A percentile compares a stretch with the other conserved stretches of the same genome.
Conservation (phyloP, 2,329 filamentous ascomycete species). For the Fusarium tjaetaba region DNA sequence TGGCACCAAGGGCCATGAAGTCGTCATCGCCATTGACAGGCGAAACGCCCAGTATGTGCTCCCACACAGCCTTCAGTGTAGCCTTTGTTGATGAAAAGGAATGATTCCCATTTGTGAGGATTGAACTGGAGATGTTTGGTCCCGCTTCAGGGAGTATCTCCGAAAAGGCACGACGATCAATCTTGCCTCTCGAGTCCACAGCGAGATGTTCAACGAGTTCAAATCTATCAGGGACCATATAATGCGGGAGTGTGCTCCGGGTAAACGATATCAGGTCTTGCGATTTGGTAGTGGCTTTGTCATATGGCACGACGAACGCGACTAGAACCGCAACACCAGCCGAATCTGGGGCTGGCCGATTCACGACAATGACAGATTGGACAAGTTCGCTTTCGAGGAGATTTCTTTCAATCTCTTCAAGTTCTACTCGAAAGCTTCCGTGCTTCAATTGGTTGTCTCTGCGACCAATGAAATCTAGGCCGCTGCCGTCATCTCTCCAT, state of each 20-base stretch:
- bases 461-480: neutral
- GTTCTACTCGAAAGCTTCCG: neutral
- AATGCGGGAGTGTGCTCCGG: neutral
- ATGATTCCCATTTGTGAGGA: neutral
- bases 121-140: neutral
- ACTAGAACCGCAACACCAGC: neutral
- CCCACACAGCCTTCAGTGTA: neutral
- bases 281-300: neutral
- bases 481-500: neutral
- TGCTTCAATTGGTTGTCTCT: slow-evolving; percentile 1
- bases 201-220: neutral
- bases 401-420: neutral
- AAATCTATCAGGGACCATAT: neutral
- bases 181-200: neutral
- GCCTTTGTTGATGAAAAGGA: neutral
- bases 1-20: neutral
- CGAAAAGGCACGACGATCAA: neutral
- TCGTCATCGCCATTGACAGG: neutral
- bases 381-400: neutral
- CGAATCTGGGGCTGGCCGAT: neutral
- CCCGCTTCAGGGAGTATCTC: neutral
- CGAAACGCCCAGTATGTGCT: neutral
- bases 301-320: neutral
- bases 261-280: neutral
- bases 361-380: neutral